A percentile compares a stretch with the other conserved stretches of the same genome.
These are phyloP conservation scores for Fomitopsis serialis DNA, from an alignment of 768 basidiomycete genomes.

Conservation along the genomic window DNA sequence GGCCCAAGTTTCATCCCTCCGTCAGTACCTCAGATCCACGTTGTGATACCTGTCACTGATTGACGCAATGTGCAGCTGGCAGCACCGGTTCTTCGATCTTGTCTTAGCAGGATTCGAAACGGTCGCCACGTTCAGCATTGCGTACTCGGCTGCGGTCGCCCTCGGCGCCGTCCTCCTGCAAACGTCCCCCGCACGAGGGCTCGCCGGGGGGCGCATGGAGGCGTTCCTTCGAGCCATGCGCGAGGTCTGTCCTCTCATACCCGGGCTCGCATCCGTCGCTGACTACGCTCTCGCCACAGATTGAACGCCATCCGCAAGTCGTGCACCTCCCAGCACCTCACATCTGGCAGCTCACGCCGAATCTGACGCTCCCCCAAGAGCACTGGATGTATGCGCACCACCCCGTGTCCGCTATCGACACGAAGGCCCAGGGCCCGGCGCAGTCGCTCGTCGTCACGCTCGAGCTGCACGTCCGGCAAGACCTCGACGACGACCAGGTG, in stretches of 20 bases:
- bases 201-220: slow-evolving; percentile 67
- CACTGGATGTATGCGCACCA: slow-evolving; percentile 7
- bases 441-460: slow-evolving; percentile 69
- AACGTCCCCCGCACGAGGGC: slow-evolving; percentile 71
- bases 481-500: slow-evolving; percentile 66
- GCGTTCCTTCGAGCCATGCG: slow-evolving; percentile 75
- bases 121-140: slow-evolving; percentile 71
- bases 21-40: slow-evolving; percentile 36
- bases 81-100: slow-evolving; percentile 78
- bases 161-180: slow-evolving; percentile 87
- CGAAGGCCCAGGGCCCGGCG: slow-evolving; percentile 20
- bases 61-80: slow-evolving; percentile 24
- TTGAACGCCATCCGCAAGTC: slow-evolving; percentile 82
- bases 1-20: slow-evolving; percentile 49
- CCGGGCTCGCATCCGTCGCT: background rate
- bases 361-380: slow-evolving; percentile 12
- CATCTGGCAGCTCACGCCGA: slow-evolving; percentile 74
- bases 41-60: background rate
- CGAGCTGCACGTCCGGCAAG: slow-evolving; percentile 66
- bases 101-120: slow-evolving; percentile 75
- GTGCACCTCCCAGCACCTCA: slow-evolving; percentile 80
- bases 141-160: slow-evolving; percentile 78
- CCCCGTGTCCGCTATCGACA: slow-evolving; percentile 3
- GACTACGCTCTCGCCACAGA: slow-evolving; percentile 31
- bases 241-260: slow-evolving; percentile 54